Base-by-base conservation (phyloP, 371 early-diverging fungal species). In the Mortierella sp. region DNA sequence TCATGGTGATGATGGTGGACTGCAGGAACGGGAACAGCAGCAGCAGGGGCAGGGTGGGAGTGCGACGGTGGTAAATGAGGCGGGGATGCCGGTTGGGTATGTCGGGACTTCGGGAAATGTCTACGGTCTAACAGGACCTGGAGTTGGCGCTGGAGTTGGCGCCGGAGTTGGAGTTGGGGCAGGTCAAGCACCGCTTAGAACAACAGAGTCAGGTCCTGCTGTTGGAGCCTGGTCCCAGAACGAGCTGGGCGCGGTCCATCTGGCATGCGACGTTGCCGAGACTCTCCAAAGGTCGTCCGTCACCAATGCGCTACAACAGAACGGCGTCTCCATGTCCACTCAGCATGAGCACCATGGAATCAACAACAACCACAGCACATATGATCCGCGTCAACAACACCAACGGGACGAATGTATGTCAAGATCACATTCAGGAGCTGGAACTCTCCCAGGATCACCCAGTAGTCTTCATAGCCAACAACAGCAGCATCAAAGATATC, bases 21-120 rank as follows among this genome's bases (percentile, higher is more conserved):
- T 10, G 27, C 27, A 27, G 56, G 18, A 56, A 8, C 12, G n/a
- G 12, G 24, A 27, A 27, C 18, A 56, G 8, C 27, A 56, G n/a
- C 65, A 56, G n/a, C 65, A 60, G 27, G 29, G 27, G 4, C 60
- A n/a, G 2, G 65, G 18, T 35, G 21, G 21, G 16, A 32, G 8
- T 21, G 3, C 35, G 3, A 2, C 74, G 16, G 76, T 78, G 7
- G 29, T 80, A 41, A 84, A 78, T 77, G 83, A 77, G 46, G 80
- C 77, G 0, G 75, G 77, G 1, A 60, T 55, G 18, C 75, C 77
- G 24, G 70, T 80, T 27, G 75, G 84, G 27, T 72, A 51, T 44
- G 78, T 76, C 3, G 78, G 79, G 18, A 72, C 75, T 3, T 77
- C 82, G 14, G 82, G 82, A 7, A 75, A 77, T 41, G 65, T 77